Base-by-base conservation (phyloP, 2,329 filamentous ascomycete genomes). In the Aspergillus hortae region DNA sequence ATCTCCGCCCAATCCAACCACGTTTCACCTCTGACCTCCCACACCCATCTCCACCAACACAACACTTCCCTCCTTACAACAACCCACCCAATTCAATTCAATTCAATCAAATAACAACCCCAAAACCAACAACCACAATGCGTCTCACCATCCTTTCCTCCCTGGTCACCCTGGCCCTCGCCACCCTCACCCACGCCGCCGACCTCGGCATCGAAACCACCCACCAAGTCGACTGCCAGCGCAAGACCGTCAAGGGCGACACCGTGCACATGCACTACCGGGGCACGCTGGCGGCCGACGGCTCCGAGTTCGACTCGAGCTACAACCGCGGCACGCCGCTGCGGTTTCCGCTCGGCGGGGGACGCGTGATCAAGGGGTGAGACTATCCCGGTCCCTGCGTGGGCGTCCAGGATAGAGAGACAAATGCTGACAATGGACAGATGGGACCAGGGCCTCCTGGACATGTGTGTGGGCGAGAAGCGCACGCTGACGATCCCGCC, bases 381-480 rank as follows among this genome's bases (percentile, higher is more conserved):
- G 83, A 6, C 23, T 23, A 23, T 6, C 23, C 23, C 23, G 23
- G 1, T 23, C 23, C 4, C 23, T 30, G 6, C 7, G 7, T 30
- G 27, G 27, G 27, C 27, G 7, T 23, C 6, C 23, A 23, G 23
- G 23, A 23, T 19, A 27, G 9, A 27, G 6, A 30, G 27, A 10
- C 27, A 11, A 11, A 17, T 38, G 7, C 27, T 46, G 12, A 19
- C 27, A 10, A 4, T 12, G 4, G 9, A 63, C 62, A 89, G 86
- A 67, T 96, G 92, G 92, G 92, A 97, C 64, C 74, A 95, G 68
- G 92, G 92, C 46, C 81, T 97, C 36, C 64, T 94, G 49, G 89
- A 89, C 67, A 96, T 97, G 92, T 97, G 94, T 74, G 88, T 95
- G 62, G 92, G 94, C 56, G 92, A 97, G 80, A 92, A 92, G 80